Evolutionary conservation across 495 filamentous ascomycete species (phyloP), one percentile per base, ranked within the genome.

Genomic region (Hypoxylon rickii): DNA sequence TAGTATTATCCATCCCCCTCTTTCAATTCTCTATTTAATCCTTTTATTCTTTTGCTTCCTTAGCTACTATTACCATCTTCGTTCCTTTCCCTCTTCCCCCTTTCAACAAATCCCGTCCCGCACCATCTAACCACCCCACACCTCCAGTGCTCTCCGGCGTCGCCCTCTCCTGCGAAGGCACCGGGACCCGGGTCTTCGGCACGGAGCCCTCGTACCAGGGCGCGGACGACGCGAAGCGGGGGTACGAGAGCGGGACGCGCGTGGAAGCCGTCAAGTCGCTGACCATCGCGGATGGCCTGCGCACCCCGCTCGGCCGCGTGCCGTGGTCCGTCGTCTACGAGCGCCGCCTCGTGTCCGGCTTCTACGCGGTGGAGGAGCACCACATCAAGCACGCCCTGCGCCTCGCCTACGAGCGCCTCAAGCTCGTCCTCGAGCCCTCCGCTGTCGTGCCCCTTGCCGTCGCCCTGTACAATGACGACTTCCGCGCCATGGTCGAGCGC

Each of bases 351-450:
- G 87, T 96, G 0, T 58, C 72, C 3, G 89, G 85, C 2, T 84
- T 96, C 55, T 96, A 81, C 73, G 77, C 80, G 32, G 94, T 93
- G 0, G 84, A 76, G 6, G 94, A 97, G 69, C 85, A 85, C 58
- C 83, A 96, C 75, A 96, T 98, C 70, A 82, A 82, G 71, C 71
- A 71, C 7, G 88, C 92, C 2, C 76, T 97, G 83, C 72, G 76
- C 54, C 67, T 97, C 63, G 88, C 93, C 22, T 69, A 93, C 65
- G 93, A 98, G 79, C 73, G 92, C 51, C 85, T 96, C 82, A 97
- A 97, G 83, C 73, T 96, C 36, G 81, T 96, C 36, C 82, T 97
- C 18, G 94, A 98, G 76, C 94, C 94, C 40, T 92, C 89, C 69
- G 83, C 92, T 2, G 90, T 87, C 2, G 92, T 98, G 16, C 85